A percentile compares a stretch with the other conserved stretches of the same genome.
Conservation (phyloP, 2,329 filamentous ascomycete species). For the Tricladium varicosporioides region DNA sequence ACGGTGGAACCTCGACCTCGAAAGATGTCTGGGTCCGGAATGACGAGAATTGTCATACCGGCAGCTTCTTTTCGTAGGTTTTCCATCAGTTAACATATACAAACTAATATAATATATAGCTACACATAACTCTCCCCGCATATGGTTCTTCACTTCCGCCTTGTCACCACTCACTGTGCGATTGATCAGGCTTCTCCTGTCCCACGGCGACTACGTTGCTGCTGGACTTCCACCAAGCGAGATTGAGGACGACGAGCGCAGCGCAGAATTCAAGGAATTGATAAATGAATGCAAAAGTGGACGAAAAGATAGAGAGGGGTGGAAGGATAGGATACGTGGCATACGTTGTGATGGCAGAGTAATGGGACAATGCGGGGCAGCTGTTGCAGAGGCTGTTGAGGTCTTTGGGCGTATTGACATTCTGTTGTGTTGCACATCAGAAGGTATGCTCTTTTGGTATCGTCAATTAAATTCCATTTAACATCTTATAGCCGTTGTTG, state of each 20-base stretch:
- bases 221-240: conserved; percentile 78
- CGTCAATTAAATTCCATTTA: neutral
- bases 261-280: conserved; percentile 76
- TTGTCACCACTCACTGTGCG: conserved; percentile 82
- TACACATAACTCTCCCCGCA: conserved; percentile 72
- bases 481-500: conserved; percentile 66
- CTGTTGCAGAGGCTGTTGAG: conserved; percentile 81
- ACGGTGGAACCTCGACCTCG: conserved; percentile 35
- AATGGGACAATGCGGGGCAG: conserved; percentile 49
- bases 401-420: conserved; percentile 88
- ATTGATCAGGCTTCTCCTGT: conserved; percentile 75
- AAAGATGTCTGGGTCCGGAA: conserved; percentile 44
- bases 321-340: conserved; percentile 72
- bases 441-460: conserved; percentile 52
- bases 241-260: conserved; percentile 73
- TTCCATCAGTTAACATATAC: neutral
- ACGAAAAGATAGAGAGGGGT: conserved; percentile 68
- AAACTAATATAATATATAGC: conserved; percentile 32
- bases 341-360: conserved; percentile 61
- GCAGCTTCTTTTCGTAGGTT: conserved; percentile 30
- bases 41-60: conserved; percentile 32
- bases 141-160: conserved; percentile 89
- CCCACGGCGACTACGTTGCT: conserved; percentile 89
- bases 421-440: conserved; percentile 82
- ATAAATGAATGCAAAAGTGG: conserved; percentile 65